Percentiles rank a stretch among this genome's conserved stretches.
Evolutionary conservation across 768 basidiomycete species (phyloP).

Genomic region (Kwoniella shandongensis): DNA sequence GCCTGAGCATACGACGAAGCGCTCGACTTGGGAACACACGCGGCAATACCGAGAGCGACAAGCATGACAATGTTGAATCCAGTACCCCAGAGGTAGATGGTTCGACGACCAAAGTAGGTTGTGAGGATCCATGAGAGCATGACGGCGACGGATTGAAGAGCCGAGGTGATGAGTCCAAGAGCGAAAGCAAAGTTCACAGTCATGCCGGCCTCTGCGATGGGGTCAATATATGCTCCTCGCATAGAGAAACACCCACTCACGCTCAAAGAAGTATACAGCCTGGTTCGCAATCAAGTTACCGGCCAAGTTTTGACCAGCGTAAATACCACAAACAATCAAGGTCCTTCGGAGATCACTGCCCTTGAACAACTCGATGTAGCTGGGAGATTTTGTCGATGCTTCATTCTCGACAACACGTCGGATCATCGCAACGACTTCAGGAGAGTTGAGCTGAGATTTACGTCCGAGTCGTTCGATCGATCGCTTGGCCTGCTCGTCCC

Average conservation of each 20-base stretch:
- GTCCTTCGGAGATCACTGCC: slow-evolving; percentile 39
- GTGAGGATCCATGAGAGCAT: slow-evolving; percentile 40
- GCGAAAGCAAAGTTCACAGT: slow-evolving; percentile 32
- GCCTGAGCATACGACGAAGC: slow-evolving; percentile 38
- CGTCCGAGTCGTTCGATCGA: slow-evolving; percentile 38
- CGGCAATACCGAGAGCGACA: slow-evolving; percentile 42
- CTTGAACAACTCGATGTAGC: slow-evolving; percentile 44
- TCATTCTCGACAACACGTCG: slow-evolving; percentile 39
- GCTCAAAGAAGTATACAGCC: slow-evolving; percentile 43
- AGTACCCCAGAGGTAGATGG: slow-evolving; percentile 46
- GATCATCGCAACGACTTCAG: slow-evolving; percentile 49
- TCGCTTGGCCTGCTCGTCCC: slow-evolving; percentile 28
- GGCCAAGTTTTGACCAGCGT: slow-evolving; percentile 45
- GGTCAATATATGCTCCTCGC: neutral
- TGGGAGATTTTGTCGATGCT: slow-evolving; percentile 19
- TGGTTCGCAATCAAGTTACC: slow-evolving; percentile 43
- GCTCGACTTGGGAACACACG: slow-evolving; percentile 24
- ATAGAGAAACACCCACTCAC: slow-evolving; percentile 9
- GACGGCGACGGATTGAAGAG: slow-evolving; percentile 35
- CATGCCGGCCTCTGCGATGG: slow-evolving; percentile 41
- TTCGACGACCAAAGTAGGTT: slow-evolving; percentile 43
- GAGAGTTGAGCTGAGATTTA: slow-evolving; percentile 19
- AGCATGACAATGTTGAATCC: slow-evolving; percentile 38
- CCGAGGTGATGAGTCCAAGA: slow-evolving; percentile 45
- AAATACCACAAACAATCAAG: slow-evolving; percentile 40